Base-by-base conservation (phyloP, 2,329 filamentous ascomycete genomes). In the Zymoseptoria ardabiliae region DNA sequence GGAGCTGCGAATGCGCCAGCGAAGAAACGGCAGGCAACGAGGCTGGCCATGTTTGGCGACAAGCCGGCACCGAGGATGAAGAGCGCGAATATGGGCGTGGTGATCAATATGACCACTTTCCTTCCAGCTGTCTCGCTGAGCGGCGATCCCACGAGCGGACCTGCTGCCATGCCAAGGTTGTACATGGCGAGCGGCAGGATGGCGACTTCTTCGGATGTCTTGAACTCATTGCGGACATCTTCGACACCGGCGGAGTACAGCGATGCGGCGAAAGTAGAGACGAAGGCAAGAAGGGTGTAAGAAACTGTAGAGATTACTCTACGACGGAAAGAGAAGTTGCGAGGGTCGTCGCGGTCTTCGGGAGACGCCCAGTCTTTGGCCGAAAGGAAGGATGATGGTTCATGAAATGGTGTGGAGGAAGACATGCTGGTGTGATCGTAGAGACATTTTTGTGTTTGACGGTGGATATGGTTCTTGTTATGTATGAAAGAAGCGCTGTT, bases 161-260 rank as follows among this genome's bases (percentile, higher is more conserved):
- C 85, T 17, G 86, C 74, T 2, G 75, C 82, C 0, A 88, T 76
- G 0, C 84, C 85, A 9, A 86, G 71, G 3, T 84, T 79, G 68
- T 85, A 88, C 9, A 85, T 69, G 0, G 85, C 80, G 0, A 87
- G 70, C 0, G 81, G 81, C 0, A 87, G 71, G 13, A 87, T 72
- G 0, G 85, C 81, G 13, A 79, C 76, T 2, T 82, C 84, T 57
- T 76, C 76, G n/a, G 76, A 78, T 10, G 85, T 76, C 55, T 75
- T 63, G 67, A 88, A 86, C 6, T 82, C 75, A 0, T 67, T 49
- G 72, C 79, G 79, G 5, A 87, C 68, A 3, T 80, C 72, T 21
- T 51, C 23, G 50, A 57, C 53, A 23, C 56, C 57, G 10, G 57
- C 61, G 19, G 63, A 66, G 55, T 66, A 65, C 50, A 65, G 67